A percentile compares a stretch with the other conserved stretches of the same genome.
phyloP scores from a whole-genome alignment of 768 basidiomycete species.

The Hydnomerulius pinastri region DNA sequence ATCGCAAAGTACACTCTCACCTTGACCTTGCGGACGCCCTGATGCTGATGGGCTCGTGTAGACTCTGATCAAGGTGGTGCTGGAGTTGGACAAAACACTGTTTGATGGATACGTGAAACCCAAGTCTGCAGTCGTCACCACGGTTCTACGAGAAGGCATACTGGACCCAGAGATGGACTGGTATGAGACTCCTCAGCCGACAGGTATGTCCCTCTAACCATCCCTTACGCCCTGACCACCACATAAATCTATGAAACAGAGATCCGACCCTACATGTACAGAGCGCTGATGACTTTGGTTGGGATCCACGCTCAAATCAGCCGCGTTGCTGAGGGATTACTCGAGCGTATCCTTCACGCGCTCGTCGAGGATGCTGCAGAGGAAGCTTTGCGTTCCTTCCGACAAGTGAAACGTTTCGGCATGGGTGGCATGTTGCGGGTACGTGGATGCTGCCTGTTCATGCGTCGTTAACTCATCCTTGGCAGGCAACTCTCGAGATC shows the following conservation, averaged over 20 bases:
- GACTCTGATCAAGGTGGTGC: conserved; percentile 75
- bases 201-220: conserved; percentile 51
- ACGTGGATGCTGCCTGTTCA: conserved; percentile 30
- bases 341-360: conserved; percentile 79
- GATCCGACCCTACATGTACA: conserved; percentile 93
- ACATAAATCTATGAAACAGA: conserved; percentile 47
- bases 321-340: conserved; percentile 72
- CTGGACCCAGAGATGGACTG: conserved; percentile 84
- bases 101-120: conserved; percentile 88
- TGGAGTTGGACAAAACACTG: conserved; percentile 83
- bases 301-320: conserved; percentile 90
- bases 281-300: conserved; percentile 85
- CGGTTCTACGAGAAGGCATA: conserved; percentile 77
- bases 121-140: conserved; percentile 67
- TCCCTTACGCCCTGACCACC: conserved; percentile 1
- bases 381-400: conserved; percentile 84
- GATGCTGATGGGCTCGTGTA: conserved; percentile 26
- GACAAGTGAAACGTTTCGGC: conserved; percentile 86
- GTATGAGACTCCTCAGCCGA: conserved; percentile 92
- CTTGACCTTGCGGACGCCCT: background rate
- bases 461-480: background rate
- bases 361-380: conserved; percentile 83
- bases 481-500: conserved; percentile 96
- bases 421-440: conserved; percentile 99
- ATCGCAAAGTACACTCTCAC: conserved; percentile 56